Conservation (phyloP, 257 asterid genomes). For the Dorcoceras hygrometricum region DNA sequence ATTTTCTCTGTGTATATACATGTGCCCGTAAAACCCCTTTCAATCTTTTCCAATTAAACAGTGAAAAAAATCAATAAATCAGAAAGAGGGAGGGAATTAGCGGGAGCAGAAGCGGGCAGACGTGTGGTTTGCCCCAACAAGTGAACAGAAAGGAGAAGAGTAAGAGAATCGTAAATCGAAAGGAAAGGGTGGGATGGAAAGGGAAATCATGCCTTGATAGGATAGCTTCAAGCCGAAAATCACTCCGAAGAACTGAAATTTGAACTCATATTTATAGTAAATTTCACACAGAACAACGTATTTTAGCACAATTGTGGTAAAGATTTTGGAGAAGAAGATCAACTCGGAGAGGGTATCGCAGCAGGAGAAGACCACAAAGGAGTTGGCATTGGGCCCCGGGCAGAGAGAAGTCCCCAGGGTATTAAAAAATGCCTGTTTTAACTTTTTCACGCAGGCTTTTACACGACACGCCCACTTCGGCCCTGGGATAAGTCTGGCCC, state of each 20-base stretch:
- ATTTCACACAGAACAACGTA: too few relatives aligned
- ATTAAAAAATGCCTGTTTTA: too few relatives aligned
- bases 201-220: conserved; percentile 35
- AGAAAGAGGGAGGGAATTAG: conserved; percentile 19
- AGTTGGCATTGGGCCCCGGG: too few relatives aligned
- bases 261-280: not conserved
- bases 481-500: not conserved
- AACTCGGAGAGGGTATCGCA: not conserved
- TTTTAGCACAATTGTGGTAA: not conserved
- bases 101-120: conserved; percentile 90
- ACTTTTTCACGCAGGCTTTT: too few relatives aligned
- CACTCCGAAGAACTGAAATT: conserved; percentile 15
- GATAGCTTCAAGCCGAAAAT: conserved; percentile 23
- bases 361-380: not conserved
- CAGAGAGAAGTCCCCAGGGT: too few relatives aligned
- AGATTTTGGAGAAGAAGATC: not conserved
- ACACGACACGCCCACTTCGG: not conserved
- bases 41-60: too few relatives aligned
- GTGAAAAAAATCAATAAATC: not conserved
- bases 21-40: not conserved
- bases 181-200: conserved; percentile 32
- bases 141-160: conserved; percentile 32
- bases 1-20: not conserved
- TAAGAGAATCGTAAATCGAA: conserved; percentile 33
- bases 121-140: conserved; percentile 93